Percentiles rank a stretch among this genome's conserved stretches.
Conservation (phyloP, 768 basidiomycete genomes). For the Collybiopsis luxurians region DNA sequence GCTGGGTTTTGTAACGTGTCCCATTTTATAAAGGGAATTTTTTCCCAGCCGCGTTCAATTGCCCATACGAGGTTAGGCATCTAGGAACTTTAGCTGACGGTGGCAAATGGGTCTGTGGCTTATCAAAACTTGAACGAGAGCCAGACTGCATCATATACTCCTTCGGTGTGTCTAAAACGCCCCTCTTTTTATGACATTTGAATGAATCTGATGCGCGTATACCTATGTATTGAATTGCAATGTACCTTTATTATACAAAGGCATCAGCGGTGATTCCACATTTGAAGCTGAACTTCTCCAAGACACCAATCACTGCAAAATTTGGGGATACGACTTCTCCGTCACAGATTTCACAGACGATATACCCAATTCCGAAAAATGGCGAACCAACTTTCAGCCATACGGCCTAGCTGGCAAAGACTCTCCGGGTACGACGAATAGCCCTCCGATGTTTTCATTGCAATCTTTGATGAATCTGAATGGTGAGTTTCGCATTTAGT, state of each 20-base stretch:
- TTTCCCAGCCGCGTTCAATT: conserved; percentile 50
- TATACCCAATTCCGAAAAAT: conserved; percentile 25
- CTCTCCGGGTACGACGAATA: conserved; percentile 33
- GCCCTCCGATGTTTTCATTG: conserved; percentile 53
- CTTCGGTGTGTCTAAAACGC: conserved; percentile 39
- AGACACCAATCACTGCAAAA: conserved; percentile 46
- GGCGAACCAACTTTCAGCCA: conserved; percentile 40
- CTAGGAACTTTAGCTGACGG: conserved; percentile 59
- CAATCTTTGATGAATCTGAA: conserved; percentile 62
- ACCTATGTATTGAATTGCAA: no score
- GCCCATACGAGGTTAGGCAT: conserved; percentile 48
- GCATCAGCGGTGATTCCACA: conserved; percentile 59
- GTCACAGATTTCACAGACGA: conserved; percentile 43
- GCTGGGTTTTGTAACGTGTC: no score
- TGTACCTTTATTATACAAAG: conserved; percentile 20
- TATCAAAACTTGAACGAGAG: conserved; percentile 52
- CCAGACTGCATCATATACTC: conserved; percentile 59
- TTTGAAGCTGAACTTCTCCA: conserved; percentile 60
- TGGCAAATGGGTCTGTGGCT: conserved; percentile 70
- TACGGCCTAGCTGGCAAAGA: conserved; percentile 44
- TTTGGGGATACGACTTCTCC: conserved; percentile 61
- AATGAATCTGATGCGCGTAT: no score
- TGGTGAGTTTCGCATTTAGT: conserved; percentile 39
- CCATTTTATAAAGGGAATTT: conserved; percentile 34
- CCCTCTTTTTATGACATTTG: background rate